Evolutionary conservation across 1,284 basidiomycete genomes (phyloP).

Genomic region (Volvariella surrecta): DNA sequence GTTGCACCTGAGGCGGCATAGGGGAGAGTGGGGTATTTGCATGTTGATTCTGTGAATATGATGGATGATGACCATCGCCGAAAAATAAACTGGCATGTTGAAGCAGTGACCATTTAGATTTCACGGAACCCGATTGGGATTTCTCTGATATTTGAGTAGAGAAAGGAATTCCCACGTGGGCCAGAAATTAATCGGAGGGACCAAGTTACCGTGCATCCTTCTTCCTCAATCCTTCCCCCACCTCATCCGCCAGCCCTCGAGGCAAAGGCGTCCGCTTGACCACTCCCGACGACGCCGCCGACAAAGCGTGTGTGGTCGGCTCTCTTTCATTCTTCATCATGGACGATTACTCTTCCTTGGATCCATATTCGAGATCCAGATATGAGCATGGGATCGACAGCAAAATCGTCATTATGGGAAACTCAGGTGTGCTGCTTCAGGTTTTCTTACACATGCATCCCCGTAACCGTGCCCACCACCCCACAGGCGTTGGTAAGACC

Average conservation of each 20-base stretch:
- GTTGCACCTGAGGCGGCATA: constrained; percentile 47
- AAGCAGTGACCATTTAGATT: not conserved
- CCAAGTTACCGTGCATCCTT: constrained; percentile 15
- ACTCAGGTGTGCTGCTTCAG: constrained; percentile 56
- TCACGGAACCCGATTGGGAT: constrained; percentile 2
- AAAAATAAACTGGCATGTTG: constrained; percentile 2
- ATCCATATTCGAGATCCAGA: constrained; percentile 55
- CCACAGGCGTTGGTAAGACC: constrained; percentile 86
- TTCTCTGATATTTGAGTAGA: constrained; percentile 5
- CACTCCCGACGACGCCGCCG: constrained; percentile 12
- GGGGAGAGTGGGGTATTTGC: not conserved
- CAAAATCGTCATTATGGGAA: constrained; percentile 96
- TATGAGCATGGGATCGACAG: constrained; percentile 84
- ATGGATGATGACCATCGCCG: not conserved
- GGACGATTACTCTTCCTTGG: constrained; percentile 41
- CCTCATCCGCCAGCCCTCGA: constrained; percentile 21
- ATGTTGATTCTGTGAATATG: not conserved
- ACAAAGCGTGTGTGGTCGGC: constrained; percentile 15
- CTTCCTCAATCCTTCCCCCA: constrained; percentile 16
- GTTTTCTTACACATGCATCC: not conserved
- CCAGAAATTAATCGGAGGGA: not conserved
- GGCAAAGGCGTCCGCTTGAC: constrained; percentile 24
- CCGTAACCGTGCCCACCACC: constrained; percentile 7
- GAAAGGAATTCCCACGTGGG: constrained; percentile 14
- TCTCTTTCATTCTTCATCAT: constrained; percentile 20